Conservation (phyloP, 225 moss, liverwort and hornwort species). For the Asterella californica region DNA sequence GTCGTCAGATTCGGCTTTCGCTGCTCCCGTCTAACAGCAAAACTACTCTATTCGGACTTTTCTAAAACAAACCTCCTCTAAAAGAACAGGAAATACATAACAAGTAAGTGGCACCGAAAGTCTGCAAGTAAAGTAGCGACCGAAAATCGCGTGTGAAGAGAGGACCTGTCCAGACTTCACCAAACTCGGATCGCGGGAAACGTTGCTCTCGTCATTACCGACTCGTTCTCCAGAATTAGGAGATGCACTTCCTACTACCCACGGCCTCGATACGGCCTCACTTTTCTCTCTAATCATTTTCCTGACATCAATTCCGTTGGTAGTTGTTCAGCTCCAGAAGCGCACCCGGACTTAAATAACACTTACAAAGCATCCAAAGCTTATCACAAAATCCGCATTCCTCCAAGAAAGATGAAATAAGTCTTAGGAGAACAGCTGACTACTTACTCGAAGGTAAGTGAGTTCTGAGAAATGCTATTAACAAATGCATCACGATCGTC, state of each 20-base stretch:
- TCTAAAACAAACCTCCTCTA: background rate
- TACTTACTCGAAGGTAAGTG: conserved; percentile 71
- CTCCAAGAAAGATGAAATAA: background rate
- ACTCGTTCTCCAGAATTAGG: background rate
- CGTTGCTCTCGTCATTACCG: background rate
- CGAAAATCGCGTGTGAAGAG: background rate
- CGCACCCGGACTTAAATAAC: background rate
- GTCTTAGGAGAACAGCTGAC: background rate
- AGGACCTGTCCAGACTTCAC: conserved; percentile 30
- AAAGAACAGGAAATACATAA: background rate
- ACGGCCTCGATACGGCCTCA: conserved; percentile 43
- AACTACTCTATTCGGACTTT: too few species aligned
- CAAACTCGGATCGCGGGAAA: background rate
- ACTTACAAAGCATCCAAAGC: background rate
- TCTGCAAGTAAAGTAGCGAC: background rate
- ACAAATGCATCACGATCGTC: conserved; percentile 71
- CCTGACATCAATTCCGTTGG: conserved; percentile 30
- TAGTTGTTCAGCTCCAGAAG: background rate
- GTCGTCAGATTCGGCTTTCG: background rate
- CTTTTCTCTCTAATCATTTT: conserved; percentile 61
- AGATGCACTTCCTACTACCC: conserved; percentile 35
- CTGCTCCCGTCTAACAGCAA: background rate
- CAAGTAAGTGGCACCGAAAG: background rate
- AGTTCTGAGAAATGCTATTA: conserved; percentile 46
- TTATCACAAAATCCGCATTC: background rate